phyloP scores from a whole-genome alignment of 257 asterid genomes.

The Solanum dulcamara region DNA sequence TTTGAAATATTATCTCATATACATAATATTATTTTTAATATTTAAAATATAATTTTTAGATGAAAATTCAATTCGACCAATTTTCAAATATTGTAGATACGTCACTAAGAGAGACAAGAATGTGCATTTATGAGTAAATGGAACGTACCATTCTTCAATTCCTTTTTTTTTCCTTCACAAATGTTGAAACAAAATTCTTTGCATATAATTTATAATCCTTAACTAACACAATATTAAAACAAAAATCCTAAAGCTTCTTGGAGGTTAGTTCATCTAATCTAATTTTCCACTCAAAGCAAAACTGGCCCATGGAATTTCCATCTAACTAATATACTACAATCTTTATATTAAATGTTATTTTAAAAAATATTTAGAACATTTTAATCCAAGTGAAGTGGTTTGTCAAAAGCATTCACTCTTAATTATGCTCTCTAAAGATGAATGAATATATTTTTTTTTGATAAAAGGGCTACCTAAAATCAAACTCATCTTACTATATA shows the following conservation, averaged over 20 bases:
- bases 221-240: not conserved
- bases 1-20: not conserved
- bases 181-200: not conserved
- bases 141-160: not conserved
- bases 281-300: slow-evolving; percentile 2
- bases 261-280: not conserved
- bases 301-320: not conserved
- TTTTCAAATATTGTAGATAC: not conserved
- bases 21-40: not conserved
- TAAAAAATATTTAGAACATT: not conserved
- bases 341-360: not conserved
- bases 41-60: not conserved
- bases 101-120: not conserved
- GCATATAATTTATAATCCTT: not conserved
- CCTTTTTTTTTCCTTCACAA: not conserved
- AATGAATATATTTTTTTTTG: not conserved
- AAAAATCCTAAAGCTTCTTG: not conserved
- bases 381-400: not conserved
- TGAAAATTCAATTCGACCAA: not conserved
- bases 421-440: not conserved
- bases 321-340: not conserved
- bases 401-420: not conserved
- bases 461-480: not conserved
- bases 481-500: not conserved
- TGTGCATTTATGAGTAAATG: not conserved